Conservation (phyloP, 2,329 filamentous ascomycete genomes). For the Beauveria pseudobassiana region DNA sequence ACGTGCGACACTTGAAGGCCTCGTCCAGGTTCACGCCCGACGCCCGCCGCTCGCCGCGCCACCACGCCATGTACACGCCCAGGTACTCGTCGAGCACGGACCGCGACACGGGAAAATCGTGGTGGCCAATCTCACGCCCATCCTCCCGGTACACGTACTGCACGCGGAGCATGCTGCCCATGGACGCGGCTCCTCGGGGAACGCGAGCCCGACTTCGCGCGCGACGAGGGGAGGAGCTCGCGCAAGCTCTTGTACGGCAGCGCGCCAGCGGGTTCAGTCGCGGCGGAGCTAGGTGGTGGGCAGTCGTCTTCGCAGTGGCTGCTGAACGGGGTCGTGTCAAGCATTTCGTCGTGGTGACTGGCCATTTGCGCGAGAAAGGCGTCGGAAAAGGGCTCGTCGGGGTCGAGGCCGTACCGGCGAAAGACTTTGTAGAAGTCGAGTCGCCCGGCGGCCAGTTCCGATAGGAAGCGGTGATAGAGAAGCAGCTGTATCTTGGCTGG, state of each 20-base stretch:
- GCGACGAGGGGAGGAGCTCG: conserved; percentile 38
- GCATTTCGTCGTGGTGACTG: conserved; percentile 57
- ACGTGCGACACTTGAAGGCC: conserved; percentile 78
- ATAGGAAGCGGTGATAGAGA: conserved; percentile 81
- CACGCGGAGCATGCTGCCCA: conserved; percentile 45
- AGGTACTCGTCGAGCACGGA: conserved; percentile 59
- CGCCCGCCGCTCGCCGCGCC: conserved; percentile 67
- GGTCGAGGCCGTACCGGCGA: conserved; percentile 61
- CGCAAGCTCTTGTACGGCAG: conserved; percentile 42
- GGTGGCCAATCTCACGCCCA: conserved; percentile 45
- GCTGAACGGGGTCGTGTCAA: conserved; percentile 42
- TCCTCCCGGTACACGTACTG: conserved; percentile 47
- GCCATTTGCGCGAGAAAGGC: conserved; percentile 70
- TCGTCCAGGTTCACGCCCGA: conserved; percentile 75
- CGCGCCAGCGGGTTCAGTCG: conserved; percentile 22
- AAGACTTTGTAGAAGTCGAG: conserved; percentile 65
- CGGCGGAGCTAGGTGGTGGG: background rate
- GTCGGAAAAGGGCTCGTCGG: conserved; percentile 64
- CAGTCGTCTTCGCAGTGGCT: background rate
- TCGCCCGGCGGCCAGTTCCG: conserved; percentile 61
- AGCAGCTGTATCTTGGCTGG: conserved; percentile 83
- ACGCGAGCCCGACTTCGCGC: conserved; percentile 42
- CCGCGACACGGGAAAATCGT: conserved; percentile 60
- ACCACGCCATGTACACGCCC: conserved; percentile 70
- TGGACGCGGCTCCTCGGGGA: conserved; percentile 39